Base-by-base conservation (phyloP, 2,329 filamentous ascomycete species). In the Myriosclerotinia scirpicola region DNA sequence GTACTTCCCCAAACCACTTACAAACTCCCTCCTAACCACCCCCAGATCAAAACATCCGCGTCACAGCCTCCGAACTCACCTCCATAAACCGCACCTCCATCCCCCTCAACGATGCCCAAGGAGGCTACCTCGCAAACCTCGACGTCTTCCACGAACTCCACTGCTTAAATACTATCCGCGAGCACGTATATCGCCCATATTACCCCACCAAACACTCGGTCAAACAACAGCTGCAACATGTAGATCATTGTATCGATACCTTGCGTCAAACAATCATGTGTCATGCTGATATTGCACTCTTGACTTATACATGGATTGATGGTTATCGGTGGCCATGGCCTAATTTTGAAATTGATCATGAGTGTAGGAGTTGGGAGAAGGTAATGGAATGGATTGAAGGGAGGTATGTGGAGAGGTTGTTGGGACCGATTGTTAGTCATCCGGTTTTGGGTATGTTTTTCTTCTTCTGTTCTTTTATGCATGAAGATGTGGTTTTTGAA, bases 41-140 rank as follows among this genome's bases (percentile, higher is more conserved):
- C 20, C 22, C 5, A 54, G 36, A 54, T 7, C 30, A 50, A 54
- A 64, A 50, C 40, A 50, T 56, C 53, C 40, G 17, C 20, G n/a
- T 53, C 3, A n/a, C 36, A 48, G 22, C 26, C 15, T 12, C 22
- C 5, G 48, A 46, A 26, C 40, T 66, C 34, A 14, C 53, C 17
- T 6, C 46, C 3, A 48, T 66, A 17, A 55, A 54, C 20, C 56
- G 34, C 15, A 56, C 52, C 6, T 36, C 56, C 9, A 48, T 61
- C 30, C 44, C 60, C 11, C 34, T 62, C 34, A 22, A 44, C 34
- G 59, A 62, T 15, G 56, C 40, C 12, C 22, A 44, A 46, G 59
- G 59, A 20, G 56, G 56, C 36, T 63, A 63, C 22, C 60, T 54
- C 1, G 60, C 60, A 11, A 54, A 48, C 34, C 60, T 63, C 34